Percentiles rank a stretch among this genome's conserved stretches.
phyloP scores from a whole-genome alignment of 2,329 filamentous ascomycete genomes.

The Blastomyces emzantsi region DNA sequence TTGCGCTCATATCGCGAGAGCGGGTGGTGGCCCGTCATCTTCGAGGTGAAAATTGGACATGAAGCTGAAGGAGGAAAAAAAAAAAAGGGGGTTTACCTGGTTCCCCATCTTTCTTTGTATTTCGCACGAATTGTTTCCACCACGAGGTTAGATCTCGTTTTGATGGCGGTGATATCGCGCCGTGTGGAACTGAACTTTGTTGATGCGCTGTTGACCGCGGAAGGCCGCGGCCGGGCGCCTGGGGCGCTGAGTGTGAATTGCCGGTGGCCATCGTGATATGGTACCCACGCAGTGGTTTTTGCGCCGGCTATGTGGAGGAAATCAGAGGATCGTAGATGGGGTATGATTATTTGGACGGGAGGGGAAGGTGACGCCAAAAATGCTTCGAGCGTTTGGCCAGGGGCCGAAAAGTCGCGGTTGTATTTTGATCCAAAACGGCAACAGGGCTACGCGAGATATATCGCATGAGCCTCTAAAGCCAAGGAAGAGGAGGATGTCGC shows the following conservation, averaged over 20 bases:
- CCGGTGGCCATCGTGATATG: neutral
- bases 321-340: neutral
- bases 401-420: neutral
- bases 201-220: conserved; percentile 7
- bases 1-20: neutral
- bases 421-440: neutral
- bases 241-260: conserved; percentile 2
- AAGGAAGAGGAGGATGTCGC: neutral
- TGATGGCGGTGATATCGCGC: conserved; percentile 60
- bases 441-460: neutral
- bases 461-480: neutral
- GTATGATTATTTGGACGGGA: neutral
- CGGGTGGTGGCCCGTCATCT: neutral
- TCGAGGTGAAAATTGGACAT: neutral
- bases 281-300: neutral
- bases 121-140: conserved; percentile 92
- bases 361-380: neutral
- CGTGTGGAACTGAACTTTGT: conserved; percentile 37
- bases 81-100: conserved; percentile 43
- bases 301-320: neutral
- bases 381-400: neutral
- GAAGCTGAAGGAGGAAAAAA: neutral
- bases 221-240: neutral
- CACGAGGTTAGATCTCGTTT: conserved; percentile 87
- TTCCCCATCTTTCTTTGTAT: conserved; percentile 52